Percentiles rank a stretch among this genome's conserved stretches.
Evolutionary conservation across 2,329 filamentous ascomycete genomes (phyloP).

Genomic region (Colletotrichum eremochloae): DNA sequence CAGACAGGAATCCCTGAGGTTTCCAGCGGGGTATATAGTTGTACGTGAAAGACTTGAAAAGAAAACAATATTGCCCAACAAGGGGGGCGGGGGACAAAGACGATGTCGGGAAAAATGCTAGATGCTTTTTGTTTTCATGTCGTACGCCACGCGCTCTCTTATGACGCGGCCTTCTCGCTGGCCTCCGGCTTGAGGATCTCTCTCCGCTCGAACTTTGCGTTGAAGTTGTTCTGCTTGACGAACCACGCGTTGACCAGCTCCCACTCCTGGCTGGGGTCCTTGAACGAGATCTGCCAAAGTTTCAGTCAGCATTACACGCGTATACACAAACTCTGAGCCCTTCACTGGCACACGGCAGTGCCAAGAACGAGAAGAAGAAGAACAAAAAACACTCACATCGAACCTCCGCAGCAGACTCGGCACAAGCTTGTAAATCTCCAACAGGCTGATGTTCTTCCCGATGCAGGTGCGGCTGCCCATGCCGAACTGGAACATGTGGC

Average conservation of each 20-base stretch:
- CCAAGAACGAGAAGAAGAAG: not conserved
- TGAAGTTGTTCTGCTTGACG: conserved; percentile 71
- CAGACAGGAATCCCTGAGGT: too few relatives aligned
- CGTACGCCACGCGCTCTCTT: not conserved
- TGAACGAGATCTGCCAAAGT: conserved; percentile 62
- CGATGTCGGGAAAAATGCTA: too few relatives aligned
- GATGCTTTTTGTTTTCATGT: too few relatives aligned
- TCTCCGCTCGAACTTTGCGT: conserved; percentile 59
- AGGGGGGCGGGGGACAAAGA: too few relatives aligned
- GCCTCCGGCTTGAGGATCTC: conserved; percentile 56
- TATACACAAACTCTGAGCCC: too few relatives aligned
- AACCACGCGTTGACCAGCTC: conserved; percentile 73
- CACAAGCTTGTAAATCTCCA: conserved; percentile 75
- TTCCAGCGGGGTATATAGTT: too few relatives aligned
- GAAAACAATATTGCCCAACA: too few relatives aligned
- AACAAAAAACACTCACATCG: conserved; percentile 59
- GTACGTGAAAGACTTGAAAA: too few relatives aligned
- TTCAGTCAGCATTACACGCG: not conserved
- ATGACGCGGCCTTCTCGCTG: conserved; percentile 25
- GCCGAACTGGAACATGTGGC: conserved; percentile 80
- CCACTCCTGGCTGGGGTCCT: conserved; percentile 69
- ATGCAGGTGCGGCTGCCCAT: conserved; percentile 78
- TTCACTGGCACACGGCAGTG: not conserved
- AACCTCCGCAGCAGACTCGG: conserved; percentile 74
- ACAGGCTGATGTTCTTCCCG: conserved; percentile 74